phyloP scores from a whole-genome alignment of 1,139 yeast genomes.

The Suhomyces maxii region DNA sequence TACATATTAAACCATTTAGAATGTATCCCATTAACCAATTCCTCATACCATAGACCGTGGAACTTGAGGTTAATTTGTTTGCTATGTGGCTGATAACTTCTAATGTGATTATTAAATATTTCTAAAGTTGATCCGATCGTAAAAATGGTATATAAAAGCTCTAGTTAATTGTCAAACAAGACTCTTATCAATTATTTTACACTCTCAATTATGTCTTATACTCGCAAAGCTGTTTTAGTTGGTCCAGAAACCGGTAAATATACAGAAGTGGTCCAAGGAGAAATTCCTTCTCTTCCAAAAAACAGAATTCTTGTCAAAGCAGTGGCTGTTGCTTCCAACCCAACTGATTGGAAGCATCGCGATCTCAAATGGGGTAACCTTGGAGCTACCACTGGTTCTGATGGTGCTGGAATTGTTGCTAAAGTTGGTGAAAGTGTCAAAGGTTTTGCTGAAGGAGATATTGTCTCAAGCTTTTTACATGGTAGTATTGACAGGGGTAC shows the following conservation, averaged over 20 bases:
- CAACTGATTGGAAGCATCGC: conserved; percentile 76
- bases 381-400: conserved; percentile 59
- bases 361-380: conserved; percentile 35
- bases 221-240: conserved; percentile 29
- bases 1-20: too few relatives aligned
- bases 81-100: too few relatives aligned
- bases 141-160: too few relatives aligned
- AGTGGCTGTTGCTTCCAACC: conserved; percentile 65
- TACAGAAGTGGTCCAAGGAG: conserved; percentile 26
- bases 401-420: conserved; percentile 58
- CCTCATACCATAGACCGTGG: too few relatives aligned
- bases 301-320: conserved; percentile 54
- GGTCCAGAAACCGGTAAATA: conserved; percentile 21
- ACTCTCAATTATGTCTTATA: conserved; percentile 10
- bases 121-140: too few relatives aligned
- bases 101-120: too few relatives aligned
- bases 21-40: too few relatives aligned
- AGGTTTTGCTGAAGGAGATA: conserved; percentile 53
- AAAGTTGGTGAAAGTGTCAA: conserved; percentile 56
- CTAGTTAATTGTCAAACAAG: too few relatives aligned
- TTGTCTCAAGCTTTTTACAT: conserved; percentile 34
- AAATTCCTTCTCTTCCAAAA: conserved; percentile 38
- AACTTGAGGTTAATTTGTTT: too few relatives aligned
- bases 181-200: too few relatives aligned
- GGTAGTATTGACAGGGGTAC: conserved; percentile 49